These are phyloP conservation scores for Lagerstroemia speciosa DNA, from an alignment of 345 rosid genomes.

Conservation along the genomic window DNA sequence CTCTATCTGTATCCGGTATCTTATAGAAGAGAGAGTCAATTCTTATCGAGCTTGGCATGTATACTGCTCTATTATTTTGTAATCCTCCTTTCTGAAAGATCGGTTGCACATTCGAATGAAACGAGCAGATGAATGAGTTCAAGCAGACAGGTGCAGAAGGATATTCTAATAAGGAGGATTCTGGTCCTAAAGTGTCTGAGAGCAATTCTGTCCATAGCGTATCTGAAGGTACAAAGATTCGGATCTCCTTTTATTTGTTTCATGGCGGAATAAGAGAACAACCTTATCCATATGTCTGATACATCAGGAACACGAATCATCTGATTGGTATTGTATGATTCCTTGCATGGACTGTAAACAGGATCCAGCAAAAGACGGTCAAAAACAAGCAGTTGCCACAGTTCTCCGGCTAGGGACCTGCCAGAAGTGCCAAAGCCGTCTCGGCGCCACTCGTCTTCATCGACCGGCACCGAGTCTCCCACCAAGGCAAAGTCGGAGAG, in stretches of 20 bases:
- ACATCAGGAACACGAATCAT: not conserved
- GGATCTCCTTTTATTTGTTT: not conserved
- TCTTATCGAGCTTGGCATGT: not conserved
- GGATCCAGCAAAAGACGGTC: constrained; percentile 18
- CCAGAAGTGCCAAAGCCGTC: constrained; percentile 34
- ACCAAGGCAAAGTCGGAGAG: constrained; percentile 39
- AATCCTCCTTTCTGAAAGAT: not conserved
- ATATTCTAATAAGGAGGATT: constrained; percentile 5
- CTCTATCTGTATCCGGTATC: not conserved
- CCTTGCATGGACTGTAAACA: not conserved
- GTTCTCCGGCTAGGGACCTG: constrained; percentile 13
- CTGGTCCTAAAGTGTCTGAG: constrained; percentile 15
- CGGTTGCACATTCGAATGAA: not conserved
- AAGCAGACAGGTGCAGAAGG: constrained; percentile 19
- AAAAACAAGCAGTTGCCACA: not conserved
- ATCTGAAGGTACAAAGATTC: not conserved
- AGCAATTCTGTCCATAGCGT: not conserved
- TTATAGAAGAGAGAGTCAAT: not conserved
- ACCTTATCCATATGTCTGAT: not conserved
- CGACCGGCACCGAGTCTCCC: constrained; percentile 20
- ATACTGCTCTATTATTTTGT: not conserved
- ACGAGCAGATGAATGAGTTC: constrained; percentile 57
- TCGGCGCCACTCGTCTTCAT: constrained; percentile 27
- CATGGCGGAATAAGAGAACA: too few relatives aligned
- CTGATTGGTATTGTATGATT: not conserved